A percentile compares a stretch with the other conserved stretches of the same genome.
Evolutionary conservation across 805 yeast species (phyloP).

Genomic region (Candida takata): DNA sequence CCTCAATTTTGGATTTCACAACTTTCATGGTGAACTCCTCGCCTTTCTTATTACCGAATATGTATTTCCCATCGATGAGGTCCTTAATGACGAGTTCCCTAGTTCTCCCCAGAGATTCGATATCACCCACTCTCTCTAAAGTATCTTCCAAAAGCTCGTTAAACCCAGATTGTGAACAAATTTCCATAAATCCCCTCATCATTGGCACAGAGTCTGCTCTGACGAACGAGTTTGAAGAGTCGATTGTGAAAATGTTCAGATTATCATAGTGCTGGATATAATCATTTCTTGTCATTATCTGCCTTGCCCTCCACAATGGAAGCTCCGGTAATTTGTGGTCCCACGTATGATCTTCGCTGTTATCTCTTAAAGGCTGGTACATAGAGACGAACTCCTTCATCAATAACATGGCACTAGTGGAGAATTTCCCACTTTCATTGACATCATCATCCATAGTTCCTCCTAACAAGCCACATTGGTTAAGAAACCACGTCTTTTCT

Average conservation of each 20-base stretch:
- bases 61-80: slow-evolving; percentile 44
- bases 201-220: slow-evolving; percentile 79
- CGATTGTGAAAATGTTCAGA: slow-evolving; percentile 72
- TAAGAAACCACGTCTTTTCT: slow-evolving; percentile 81
- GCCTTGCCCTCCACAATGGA: slow-evolving; percentile 80
- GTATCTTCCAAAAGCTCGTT: slow-evolving; percentile 60
- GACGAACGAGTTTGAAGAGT: slow-evolving; percentile 56
- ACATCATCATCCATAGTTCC: slow-evolving; percentile 84
- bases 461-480: slow-evolving; percentile 75
- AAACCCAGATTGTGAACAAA: slow-evolving; percentile 64
- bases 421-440: slow-evolving; percentile 74
- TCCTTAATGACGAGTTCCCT: slow-evolving; percentile 71
- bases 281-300: slow-evolving; percentile 80
- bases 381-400: slow-evolving; percentile 66
- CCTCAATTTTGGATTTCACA: slow-evolving; percentile 6
- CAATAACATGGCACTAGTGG: slow-evolving; percentile 65
- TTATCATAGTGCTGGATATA: slow-evolving; percentile 70
- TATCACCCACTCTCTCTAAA: slow-evolving; percentile 59
- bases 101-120: slow-evolving; percentile 72
- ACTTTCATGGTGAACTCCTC: slow-evolving; percentile 13
- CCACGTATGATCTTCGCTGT: slow-evolving; percentile 1
- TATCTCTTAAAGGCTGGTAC: slow-evolving; percentile 30
- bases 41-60: slow-evolving; percentile 16
- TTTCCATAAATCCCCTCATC: slow-evolving; percentile 86
- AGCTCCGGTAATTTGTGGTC: slow-evolving; percentile 61